phyloP scores from a whole-genome alignment of 1,139 yeast species.

The Pichia inconspicua region DNA sequence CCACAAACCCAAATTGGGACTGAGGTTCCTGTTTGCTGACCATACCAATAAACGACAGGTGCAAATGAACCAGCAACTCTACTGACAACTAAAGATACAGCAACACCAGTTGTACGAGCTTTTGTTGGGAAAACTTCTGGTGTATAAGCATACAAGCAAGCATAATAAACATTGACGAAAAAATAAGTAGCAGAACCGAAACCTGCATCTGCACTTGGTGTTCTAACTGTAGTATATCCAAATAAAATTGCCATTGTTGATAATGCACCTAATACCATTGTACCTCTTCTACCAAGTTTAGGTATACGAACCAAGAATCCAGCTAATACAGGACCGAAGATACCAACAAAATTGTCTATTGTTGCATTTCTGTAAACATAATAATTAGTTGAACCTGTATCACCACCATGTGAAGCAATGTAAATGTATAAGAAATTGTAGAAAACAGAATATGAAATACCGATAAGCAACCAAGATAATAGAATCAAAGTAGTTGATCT shows the following conservation, averaged over 20 bases:
- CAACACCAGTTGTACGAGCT: slow-evolving; percentile 51
- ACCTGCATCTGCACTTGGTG: slow-evolving; percentile 44
- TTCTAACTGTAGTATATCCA: slow-evolving; percentile 48
- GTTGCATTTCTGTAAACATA: slow-evolving; percentile 46
- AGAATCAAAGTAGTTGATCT: slow-evolving; percentile 36
- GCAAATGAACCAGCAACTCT: slow-evolving; percentile 43
- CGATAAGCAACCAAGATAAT: slow-evolving; percentile 43
- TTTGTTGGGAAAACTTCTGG: slow-evolving; percentile 53
- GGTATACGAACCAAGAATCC: slow-evolving; percentile 40
- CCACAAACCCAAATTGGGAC: slow-evolving; percentile 54
- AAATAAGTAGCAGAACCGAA: slow-evolving; percentile 45
- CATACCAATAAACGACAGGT: slow-evolving; percentile 42
- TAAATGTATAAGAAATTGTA: slow-evolving; percentile 44
- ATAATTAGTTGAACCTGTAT: slow-evolving; percentile 32
- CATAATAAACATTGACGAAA: slow-evolving; percentile 45
- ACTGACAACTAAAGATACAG: slow-evolving; percentile 40
- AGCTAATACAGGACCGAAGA: slow-evolving; percentile 52
- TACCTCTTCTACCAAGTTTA: slow-evolving; percentile 46
- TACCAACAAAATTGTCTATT: slow-evolving; percentile 42
- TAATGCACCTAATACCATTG: slow-evolving; percentile 47
- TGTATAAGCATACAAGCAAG: slow-evolving; percentile 48
- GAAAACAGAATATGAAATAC: slow-evolving; percentile 45
- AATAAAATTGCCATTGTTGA: slow-evolving; percentile 47
- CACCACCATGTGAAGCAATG: slow-evolving; percentile 40
- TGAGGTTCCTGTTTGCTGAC: slow-evolving; percentile 34